These are phyloP conservation scores for Kernera saxatilis DNA, from an alignment of 345 rosid genomes.

Conservation along the genomic window DNA sequence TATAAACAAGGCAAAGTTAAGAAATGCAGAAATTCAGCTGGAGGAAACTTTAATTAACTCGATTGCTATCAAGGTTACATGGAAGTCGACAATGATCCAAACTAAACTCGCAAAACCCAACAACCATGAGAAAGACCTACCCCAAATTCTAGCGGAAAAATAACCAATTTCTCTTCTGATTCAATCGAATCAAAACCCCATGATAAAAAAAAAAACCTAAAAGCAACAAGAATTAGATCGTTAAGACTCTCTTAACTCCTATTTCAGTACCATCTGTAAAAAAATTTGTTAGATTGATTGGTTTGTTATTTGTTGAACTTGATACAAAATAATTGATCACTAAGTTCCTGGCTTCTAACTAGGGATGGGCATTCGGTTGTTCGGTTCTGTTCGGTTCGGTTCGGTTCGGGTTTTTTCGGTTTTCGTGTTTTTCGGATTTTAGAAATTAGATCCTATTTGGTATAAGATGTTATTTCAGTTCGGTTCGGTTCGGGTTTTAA, in stretches of 20 bases:
- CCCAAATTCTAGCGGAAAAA: conserved; percentile 3
- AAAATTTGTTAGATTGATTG: no score
- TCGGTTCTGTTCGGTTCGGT: no score
- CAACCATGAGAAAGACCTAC: conserved; percentile 6
- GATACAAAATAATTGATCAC: no score
- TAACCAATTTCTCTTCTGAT: background rate
- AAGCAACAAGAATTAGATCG: conserved; percentile 1
- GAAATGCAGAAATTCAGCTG: background rate
- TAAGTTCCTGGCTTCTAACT: no score
- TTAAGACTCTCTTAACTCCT: background rate
- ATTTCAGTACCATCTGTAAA: conserved; percentile 1
- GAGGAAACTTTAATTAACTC: background rate
- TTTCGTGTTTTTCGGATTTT: no score
- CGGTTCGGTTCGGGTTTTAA: no score
- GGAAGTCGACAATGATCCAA: background rate
- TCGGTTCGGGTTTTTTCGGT: no score
- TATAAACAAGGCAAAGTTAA: background rate
- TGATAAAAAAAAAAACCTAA: background rate
- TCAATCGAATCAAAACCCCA: background rate
- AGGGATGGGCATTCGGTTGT: no score
- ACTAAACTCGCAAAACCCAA: background rate
- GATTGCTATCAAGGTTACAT: background rate
- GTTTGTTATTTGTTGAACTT: no score
- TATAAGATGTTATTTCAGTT: no score
- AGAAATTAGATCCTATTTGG: no score